phyloP scores from a whole-genome alignment of 225 moss, liverwort and hornwort genomes.

The Pseudisothecium myosuroides region DNA sequence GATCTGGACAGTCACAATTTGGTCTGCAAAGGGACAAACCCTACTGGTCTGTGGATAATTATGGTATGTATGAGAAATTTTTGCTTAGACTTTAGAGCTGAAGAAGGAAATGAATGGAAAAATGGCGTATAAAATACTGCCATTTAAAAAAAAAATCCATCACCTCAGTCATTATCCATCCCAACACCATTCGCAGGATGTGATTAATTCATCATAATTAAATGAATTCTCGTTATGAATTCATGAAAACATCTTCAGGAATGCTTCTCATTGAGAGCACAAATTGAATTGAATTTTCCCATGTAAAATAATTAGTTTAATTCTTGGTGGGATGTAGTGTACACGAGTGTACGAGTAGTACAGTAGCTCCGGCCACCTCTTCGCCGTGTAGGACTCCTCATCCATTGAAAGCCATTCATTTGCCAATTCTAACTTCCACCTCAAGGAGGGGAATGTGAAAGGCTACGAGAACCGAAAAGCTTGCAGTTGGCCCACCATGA shows the following conservation, averaged over 20 bases:
- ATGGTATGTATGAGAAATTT: not conserved
- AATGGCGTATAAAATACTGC: no score
- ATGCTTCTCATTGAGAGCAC: not conserved
- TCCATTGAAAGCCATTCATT: not conserved
- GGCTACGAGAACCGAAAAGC: not conserved
- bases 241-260: no score
- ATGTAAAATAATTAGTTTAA: no score
- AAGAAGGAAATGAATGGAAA: no score
- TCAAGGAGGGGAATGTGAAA: not conserved
- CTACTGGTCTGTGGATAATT: no score
- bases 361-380: not conserved
- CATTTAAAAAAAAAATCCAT: no score
- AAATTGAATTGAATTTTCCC: not conserved
- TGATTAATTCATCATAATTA: no score
- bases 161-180: not conserved
- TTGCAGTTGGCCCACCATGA: not conserved
- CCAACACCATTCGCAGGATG: not conserved
- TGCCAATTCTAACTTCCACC: not conserved
- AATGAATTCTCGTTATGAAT: not conserved
- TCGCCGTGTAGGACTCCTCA: not conserved
- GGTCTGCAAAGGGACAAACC: not conserved
- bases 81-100: no score
- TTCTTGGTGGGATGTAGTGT: not conserved
- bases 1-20: not conserved
- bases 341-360: not conserved